Conservation (phyloP, 768 basidiomycete genomes). For the Pulveroboletus sp. region DNA sequence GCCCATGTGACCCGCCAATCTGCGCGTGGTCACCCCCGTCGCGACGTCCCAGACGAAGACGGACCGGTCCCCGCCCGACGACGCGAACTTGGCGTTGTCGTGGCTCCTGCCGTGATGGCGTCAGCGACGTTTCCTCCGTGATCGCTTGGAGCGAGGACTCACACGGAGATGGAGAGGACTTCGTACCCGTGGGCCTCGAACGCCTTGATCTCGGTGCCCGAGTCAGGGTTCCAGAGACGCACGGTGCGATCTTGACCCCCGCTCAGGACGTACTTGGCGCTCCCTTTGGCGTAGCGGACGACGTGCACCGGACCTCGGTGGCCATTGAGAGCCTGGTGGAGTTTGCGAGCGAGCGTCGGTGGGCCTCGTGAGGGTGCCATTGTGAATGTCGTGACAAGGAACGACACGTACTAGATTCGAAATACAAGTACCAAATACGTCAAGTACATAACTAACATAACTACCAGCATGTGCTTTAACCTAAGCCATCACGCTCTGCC, state of each 20-base stretch:
- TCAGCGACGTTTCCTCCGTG: no score
- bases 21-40: slow-evolving; percentile 75
- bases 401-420: no score
- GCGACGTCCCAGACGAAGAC: slow-evolving; percentile 97
- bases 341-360: slow-evolving; percentile 50
- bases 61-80: slow-evolving; percentile 88
- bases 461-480: no score
- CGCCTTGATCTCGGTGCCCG: slow-evolving; percentile 85
- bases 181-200: slow-evolving; percentile 96
- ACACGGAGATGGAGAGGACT: slow-evolving; percentile 88
- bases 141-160: slow-evolving; percentile 31
- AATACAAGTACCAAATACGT: no score
- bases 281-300: slow-evolving; percentile 86
- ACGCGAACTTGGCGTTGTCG: slow-evolving; percentile 93
- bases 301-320: slow-evolving; percentile 89
- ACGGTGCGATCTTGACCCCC: slow-evolving; percentile 91
- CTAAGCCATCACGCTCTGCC: no score
- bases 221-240: slow-evolving; percentile 83
- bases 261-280: slow-evolving; percentile 84
- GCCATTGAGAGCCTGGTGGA: slow-evolving; percentile 57
- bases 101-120: slow-evolving; percentile 52
- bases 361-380: slow-evolving; percentile 57
- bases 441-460: no score
- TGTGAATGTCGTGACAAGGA: no score
- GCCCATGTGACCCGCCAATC: slow-evolving; percentile 85